Conservation (phyloP, 495 filamentous ascomycete species). For the Xylaria castorea region DNA sequence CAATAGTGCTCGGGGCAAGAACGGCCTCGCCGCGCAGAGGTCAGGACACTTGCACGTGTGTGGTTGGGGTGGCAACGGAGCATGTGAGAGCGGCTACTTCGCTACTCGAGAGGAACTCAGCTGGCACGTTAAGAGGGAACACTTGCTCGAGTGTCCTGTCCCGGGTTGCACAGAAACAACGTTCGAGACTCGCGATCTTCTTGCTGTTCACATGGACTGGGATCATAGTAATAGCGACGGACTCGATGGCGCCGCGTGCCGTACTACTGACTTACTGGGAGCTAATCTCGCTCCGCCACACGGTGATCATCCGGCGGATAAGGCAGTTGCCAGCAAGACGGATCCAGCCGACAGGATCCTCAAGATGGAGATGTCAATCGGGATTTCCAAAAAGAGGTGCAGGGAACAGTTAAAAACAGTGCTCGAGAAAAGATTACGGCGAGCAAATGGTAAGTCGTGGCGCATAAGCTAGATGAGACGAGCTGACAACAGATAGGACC, state of each 20-base stretch:
- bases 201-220: constrained; percentile 38
- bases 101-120: constrained; percentile 38
- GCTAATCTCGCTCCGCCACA: not conserved
- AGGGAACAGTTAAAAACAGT: constrained; percentile 36
- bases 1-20: not conserved
- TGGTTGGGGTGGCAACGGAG: constrained; percentile 34
- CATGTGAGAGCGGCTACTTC: constrained; percentile 35
- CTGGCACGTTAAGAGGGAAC: constrained; percentile 43
- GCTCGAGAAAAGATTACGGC: constrained; percentile 35
- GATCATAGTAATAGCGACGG: constrained; percentile 25
- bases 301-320: not conserved
- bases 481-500: constrained; percentile 13
- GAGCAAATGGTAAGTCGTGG: constrained; percentile 26
- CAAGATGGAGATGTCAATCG: constrained; percentile 38
- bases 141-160: constrained; percentile 39
- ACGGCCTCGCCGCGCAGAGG: not conserved
- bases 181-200: constrained; percentile 28
- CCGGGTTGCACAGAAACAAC: constrained; percentile 36
- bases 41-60: constrained; percentile 31
- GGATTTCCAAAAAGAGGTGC: constrained; percentile 39
- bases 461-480: not conserved
- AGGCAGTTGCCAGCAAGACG: constrained; percentile 2
- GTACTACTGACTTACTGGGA: constrained; percentile 25
- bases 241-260: not conserved
- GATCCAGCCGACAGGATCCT: constrained; percentile 20